Conservation (phyloP, 768 basidiomycete species). For the Boletus pseudopeckii region DNA sequence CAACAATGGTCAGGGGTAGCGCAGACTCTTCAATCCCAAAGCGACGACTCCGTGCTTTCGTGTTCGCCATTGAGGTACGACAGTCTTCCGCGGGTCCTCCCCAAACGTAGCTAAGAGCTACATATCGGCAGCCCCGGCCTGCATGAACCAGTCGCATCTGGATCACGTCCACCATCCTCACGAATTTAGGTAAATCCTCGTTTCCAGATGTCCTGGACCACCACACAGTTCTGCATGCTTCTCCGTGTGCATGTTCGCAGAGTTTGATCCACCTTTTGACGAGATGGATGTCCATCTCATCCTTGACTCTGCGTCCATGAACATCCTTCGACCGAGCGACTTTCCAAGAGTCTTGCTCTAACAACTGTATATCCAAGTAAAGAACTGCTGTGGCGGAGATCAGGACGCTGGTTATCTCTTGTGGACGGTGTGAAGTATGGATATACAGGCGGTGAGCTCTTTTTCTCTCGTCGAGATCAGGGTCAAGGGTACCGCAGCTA, state of each 20-base stretch:
- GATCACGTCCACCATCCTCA: slow-evolving; percentile 15
- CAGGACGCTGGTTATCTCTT: neutral
- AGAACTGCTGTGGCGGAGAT: neutral
- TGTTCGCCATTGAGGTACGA: slow-evolving; percentile 7
- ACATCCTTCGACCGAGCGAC: slow-evolving; percentile 13
- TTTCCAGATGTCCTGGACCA: slow-evolving; percentile 7
- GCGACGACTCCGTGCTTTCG: neutral
- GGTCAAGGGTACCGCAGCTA: neutral
- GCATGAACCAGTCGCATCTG: slow-evolving; percentile 10
- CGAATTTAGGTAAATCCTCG: slow-evolving; percentile 6
- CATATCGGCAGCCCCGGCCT: slow-evolving; percentile 7
- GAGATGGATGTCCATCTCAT: slow-evolving; percentile 3
- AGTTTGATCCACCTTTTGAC: slow-evolving; percentile 17
- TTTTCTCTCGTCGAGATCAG: slow-evolving; percentile 2
- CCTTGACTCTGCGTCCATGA: slow-evolving; percentile 21
- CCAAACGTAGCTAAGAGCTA: slow-evolving; percentile 20
- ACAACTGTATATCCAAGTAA: slow-evolving; percentile 14
- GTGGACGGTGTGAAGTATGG: slow-evolving; percentile 5
- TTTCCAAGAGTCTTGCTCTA: slow-evolving; percentile 17
- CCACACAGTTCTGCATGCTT: slow-evolving; percentile 7
- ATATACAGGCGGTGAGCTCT: slow-evolving; percentile 12
- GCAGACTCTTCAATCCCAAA: neutral
- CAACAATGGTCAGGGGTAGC: slow-evolving; percentile 12
- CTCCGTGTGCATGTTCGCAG: slow-evolving; percentile 17
- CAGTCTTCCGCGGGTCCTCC: slow-evolving; percentile 3